A percentile compares a stretch with the other conserved stretches of the same genome.
Conservation (phyloP, 2,329 filamentous ascomycete species). For the Chrysoporthe cubensis region DNA sequence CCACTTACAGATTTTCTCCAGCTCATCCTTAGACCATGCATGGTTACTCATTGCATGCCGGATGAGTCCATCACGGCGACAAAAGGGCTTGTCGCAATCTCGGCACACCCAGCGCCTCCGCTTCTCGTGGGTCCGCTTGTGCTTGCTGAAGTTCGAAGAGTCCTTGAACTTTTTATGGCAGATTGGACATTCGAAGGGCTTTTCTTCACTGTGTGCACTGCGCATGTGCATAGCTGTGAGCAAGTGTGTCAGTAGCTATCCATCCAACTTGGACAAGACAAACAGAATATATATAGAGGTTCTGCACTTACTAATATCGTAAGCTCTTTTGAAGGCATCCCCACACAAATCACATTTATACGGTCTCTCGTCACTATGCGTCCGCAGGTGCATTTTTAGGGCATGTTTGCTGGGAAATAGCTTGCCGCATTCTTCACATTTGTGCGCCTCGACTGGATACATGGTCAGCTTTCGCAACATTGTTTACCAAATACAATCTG, state of each 20-base stretch:
- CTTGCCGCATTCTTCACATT: slow-evolving; percentile 58
- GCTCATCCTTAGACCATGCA: slow-evolving; percentile 9
- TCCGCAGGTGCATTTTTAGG: slow-evolving; percentile 68
- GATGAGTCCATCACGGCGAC: slow-evolving; percentile 63
- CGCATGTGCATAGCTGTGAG: slow-evolving; percentile 13
- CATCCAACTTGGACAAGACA: not conserved
- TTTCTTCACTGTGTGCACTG: slow-evolving; percentile 63
- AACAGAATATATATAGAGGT: not conserved
- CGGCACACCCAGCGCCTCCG: slow-evolving; percentile 20
- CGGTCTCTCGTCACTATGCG: slow-evolving; percentile 68
- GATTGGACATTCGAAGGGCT: slow-evolving; percentile 32
- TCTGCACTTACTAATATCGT: slow-evolving; percentile 13
- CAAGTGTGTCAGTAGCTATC: not conserved
- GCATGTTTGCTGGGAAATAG: slow-evolving; percentile 70
- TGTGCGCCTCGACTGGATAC: slow-evolving; percentile 60
- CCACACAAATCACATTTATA: slow-evolving; percentile 61
- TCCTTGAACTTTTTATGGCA: slow-evolving; percentile 66
- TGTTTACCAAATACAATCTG: not conserved
- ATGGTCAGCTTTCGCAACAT: slow-evolving; percentile 22
- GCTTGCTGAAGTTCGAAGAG: slow-evolving; percentile 69
- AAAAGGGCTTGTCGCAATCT: slow-evolving; percentile 60
- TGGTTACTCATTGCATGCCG: slow-evolving; percentile 49
- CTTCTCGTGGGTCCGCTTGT: slow-evolving; percentile 61
- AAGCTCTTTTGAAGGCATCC: slow-evolving; percentile 48
- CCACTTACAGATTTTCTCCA: slow-evolving; percentile 9